Conservation (phyloP, 202 grass and related monocot genomes). For the Schoenoplectus triqueter region DNA sequence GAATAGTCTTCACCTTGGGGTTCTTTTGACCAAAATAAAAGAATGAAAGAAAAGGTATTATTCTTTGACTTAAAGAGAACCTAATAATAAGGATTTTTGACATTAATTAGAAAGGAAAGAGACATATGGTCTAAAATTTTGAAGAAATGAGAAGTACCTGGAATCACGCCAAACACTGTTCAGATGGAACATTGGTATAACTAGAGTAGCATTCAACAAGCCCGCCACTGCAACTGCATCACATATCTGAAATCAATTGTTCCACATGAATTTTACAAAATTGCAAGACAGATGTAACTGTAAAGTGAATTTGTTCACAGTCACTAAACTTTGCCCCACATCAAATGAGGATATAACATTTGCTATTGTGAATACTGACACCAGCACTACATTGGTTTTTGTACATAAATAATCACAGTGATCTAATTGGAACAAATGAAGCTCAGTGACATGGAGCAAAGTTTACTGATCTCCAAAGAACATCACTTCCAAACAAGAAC, state of each 20-base stretch:
- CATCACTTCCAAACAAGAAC: conserved; percentile 20
- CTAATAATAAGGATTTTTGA: conserved; percentile 2
- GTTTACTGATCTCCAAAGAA: conserved; percentile 23
- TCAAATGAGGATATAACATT: not conserved
- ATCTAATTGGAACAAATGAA: not conserved
- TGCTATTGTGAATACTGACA: not conserved
- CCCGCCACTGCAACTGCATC: conserved; percentile 85
- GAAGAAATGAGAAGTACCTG: conserved; percentile 50
- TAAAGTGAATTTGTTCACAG: not conserved
- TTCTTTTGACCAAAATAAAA: not conserved
- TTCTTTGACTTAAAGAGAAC: not conserved
- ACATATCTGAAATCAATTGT: conserved; percentile 67
- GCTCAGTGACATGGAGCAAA: conserved; percentile 2
- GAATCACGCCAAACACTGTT: conserved; percentile 95
- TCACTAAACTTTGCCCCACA: conserved; percentile 17
- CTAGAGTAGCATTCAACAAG: conserved; percentile 90
- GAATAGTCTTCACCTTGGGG: not conserved
- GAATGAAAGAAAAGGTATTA: no score
- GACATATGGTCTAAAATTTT: not conserved
- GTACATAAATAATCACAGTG: conserved; percentile 3
- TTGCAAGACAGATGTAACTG: not conserved
- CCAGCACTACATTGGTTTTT: not conserved
- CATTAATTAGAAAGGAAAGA: not conserved
- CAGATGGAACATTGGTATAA: conserved; percentile 83
- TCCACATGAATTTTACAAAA: not conserved